phyloP scores from a whole-genome alignment of 164 flowering plant genomes.

The Vitis labrusca region DNA sequence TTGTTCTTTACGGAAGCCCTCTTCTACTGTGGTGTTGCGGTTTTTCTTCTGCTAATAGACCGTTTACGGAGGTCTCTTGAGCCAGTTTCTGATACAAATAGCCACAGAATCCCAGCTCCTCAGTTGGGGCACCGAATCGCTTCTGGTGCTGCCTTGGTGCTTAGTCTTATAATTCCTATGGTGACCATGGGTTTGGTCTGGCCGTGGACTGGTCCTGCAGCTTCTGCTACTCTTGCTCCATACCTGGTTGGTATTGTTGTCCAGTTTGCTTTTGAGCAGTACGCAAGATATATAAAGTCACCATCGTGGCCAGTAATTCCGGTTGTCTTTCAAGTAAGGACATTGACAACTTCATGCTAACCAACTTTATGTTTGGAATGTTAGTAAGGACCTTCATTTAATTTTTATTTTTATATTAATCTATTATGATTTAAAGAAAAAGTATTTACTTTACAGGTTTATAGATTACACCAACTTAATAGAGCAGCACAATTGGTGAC shows the following conservation, averaged over 20 bases:
- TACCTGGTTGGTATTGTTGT: conserved; percentile 92
- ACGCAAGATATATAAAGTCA: conserved; percentile 65
- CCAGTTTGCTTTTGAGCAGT: conserved; percentile 93
- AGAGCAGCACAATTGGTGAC: conserved; percentile 97
- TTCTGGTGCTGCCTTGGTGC: conserved; percentile 71
- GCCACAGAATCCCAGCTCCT: conserved; percentile 21
- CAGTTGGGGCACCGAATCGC: conserved; percentile 62
- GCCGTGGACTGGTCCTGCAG: conserved; percentile 99
- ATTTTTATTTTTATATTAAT: background rate
- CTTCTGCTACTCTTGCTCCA: conserved; percentile 98
- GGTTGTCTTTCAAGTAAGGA: conserved; percentile 75
- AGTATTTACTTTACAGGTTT: conserved; percentile 52
- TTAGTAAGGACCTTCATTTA: too few species aligned
- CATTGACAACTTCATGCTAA: background rate
- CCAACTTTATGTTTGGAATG: background rate
- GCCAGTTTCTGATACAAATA: conserved; percentile 22
- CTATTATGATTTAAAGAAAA: background rate
- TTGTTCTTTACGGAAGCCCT: conserved; percentile 96
- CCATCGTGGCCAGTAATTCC: conserved; percentile 89
- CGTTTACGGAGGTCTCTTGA: conserved; percentile 41
- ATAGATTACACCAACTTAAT: conserved; percentile 90
- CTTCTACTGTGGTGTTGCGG: conserved; percentile 88
- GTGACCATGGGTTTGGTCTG: conserved; percentile 98
- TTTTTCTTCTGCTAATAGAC: conserved; percentile 70
- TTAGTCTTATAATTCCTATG: conserved; percentile 82